These are phyloP conservation scores for Streptanthus diversifolius DNA, from an alignment of 345 rosid species.

Conservation along the genomic window DNA sequence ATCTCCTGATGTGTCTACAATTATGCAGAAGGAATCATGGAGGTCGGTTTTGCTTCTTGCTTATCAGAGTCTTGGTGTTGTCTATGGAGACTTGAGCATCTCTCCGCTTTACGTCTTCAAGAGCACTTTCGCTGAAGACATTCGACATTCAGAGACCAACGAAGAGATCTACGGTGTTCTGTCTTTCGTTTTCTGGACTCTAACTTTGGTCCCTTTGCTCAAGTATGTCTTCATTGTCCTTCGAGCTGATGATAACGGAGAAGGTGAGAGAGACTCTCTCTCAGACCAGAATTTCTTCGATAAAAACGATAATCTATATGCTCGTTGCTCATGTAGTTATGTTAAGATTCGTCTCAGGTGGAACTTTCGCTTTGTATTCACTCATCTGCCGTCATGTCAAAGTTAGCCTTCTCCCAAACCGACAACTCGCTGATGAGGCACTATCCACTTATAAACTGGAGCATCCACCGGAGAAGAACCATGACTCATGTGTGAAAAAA, in stretches of 20 bases:
- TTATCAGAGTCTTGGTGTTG: constrained; percentile 98
- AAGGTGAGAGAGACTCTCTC: constrained; percentile 48
- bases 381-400: constrained; percentile 88
- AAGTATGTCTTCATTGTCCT: constrained; percentile 96
- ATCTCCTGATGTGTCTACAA: not conserved
- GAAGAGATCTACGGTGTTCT: constrained; percentile 96
- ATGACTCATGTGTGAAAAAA: constrained; percentile 57
- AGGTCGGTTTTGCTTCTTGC: constrained; percentile 77
- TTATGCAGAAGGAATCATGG: constrained; percentile 76
- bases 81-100: constrained; percentile 91
- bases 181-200: constrained; percentile 97
- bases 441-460: constrained; percentile 91
- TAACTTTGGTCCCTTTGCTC: constrained; percentile 85
- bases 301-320: not conserved
- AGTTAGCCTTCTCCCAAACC: constrained; percentile 90
- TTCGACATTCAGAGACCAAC: constrained; percentile 80
- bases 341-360: constrained; percentile 44
- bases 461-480: constrained; percentile 62
- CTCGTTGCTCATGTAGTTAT: not conserved
- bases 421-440: constrained; percentile 93
- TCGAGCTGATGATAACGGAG: constrained; percentile 96
- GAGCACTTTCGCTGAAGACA: constrained; percentile 97
- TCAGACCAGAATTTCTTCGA: not conserved
- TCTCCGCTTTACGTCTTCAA: constrained; percentile 94
- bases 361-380: constrained; percentile 94